Conservation (phyloP, 495 filamentous ascomycete species). For the Penicillium lividum region DNA sequence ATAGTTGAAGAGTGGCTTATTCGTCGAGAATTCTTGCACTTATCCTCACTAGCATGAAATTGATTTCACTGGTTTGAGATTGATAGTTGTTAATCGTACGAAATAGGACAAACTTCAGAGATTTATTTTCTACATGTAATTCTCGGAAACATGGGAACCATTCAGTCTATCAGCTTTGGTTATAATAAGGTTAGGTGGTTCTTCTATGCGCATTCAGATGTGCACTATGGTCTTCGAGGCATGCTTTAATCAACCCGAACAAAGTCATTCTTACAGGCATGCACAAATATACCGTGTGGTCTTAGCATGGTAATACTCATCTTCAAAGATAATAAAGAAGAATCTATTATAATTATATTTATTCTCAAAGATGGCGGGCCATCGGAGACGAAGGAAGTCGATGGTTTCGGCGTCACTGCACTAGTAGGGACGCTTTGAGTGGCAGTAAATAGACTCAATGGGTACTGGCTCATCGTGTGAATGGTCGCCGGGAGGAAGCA, state of each 20-base stretch:
- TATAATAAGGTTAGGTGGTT: too few relatives aligned
- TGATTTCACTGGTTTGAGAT: too few relatives aligned
- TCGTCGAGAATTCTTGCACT: constrained; percentile 1
- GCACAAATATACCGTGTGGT: not conserved
- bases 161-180: too few relatives aligned
- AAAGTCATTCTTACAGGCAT: too few relatives aligned
- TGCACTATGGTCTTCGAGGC: too few relatives aligned
- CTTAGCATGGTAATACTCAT: not conserved
- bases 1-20: constrained; percentile 33
- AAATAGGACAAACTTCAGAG: too few relatives aligned
- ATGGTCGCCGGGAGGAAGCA: constrained; percentile 28
- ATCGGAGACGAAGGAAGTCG: not conserved
- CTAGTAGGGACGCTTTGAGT: constrained; percentile 16
- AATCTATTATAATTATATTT: not conserved
- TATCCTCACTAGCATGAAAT: not conserved
- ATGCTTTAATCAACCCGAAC: too few relatives aligned
- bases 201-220: too few relatives aligned
- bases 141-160: too few relatives aligned
- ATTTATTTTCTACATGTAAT: too few relatives aligned
- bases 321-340: not conserved
- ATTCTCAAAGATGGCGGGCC: not conserved
- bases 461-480: constrained; percentile 29
- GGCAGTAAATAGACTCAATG: constrained; percentile 31
- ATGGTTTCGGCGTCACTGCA: not conserved
- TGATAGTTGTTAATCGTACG: too few relatives aligned